Evolutionary conservation across 2,329 filamentous ascomycete species (phyloP), one percentile per base, ranked within the genome.

Genomic region (Paradendryphiella salina): DNA sequence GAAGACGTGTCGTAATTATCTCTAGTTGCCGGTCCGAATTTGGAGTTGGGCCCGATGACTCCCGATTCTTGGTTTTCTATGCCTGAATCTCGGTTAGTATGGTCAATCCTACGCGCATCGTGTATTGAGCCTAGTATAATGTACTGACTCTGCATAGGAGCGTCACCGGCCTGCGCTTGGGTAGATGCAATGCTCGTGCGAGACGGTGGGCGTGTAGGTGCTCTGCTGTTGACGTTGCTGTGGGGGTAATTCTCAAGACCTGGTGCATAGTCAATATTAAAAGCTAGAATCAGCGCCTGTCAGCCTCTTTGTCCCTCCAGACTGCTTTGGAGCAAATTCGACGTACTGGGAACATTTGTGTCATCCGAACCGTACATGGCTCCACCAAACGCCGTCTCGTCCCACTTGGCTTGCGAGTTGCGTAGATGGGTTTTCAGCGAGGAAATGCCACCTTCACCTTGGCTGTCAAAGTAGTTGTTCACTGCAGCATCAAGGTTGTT

Each of bases 21-120:
- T 50, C 76, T 75, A 15, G 76, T 83, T 1, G 82, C 82, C 45
- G 81, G 82, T 4, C 80, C 78, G 64, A 85, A 84, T 9, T 76
- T 70, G 10, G 64, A 65, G 23, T 73, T 65, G 54, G 68, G 71
- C 56, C 68, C 72, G 8, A 79, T 75, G 11, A 83, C 73, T 2
- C 83, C 83, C 15, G 74, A 80, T 64, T 85, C 82, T 70, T 85
- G 83, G 21, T 44, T 59, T 42, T 70, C 69, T 33, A 72, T 65
- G 46, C 69, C 70, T 73, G 45, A 18, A 29, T 21, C 3, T 18
- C 6, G 9, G 61, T 71, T 56, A 69, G 64, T 35, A 10, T 28
- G 9, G 7, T 5, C 4, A 15, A 15, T 29, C 3, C 4, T 20
- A 31, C 14, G 18, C 36, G 11, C 29, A 33, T 15, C 2, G 9